phyloP scores from a whole-genome alignment of 1,284 basidiomycete genomes.

The Ceratorhiza oryzae-sativae region DNA sequence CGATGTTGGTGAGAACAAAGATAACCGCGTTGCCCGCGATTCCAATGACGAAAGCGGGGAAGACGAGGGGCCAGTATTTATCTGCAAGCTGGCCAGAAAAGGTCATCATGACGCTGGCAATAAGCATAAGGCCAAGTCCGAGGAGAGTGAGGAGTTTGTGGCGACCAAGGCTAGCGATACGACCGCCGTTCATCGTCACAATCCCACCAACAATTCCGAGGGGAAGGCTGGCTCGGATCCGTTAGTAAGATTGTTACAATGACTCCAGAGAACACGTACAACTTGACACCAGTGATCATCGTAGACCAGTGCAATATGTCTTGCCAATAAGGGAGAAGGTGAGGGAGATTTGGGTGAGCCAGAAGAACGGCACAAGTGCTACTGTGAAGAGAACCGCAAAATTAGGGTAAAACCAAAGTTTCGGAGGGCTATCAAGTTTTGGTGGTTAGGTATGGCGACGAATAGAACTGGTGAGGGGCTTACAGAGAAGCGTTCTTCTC shows the following conservation, averaged over 20 bases:
- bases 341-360: slow-evolving; percentile 45
- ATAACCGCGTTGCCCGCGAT: slow-evolving; percentile 11
- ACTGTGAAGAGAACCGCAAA: slow-evolving; percentile 52
- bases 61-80: slow-evolving; percentile 57
- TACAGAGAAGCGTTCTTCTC: slow-evolving; percentile 53
- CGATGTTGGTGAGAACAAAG: slow-evolving; percentile 31
- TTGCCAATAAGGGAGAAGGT: slow-evolving; percentile 19
- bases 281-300: slow-evolving; percentile 35
- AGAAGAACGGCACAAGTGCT: slow-evolving; percentile 53
- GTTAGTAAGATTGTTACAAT: not conserved
- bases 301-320: slow-evolving; percentile 19
- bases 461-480: slow-evolving; percentile 37
- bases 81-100: slow-evolving; percentile 51
- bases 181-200: slow-evolving; percentile 52
- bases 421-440: slow-evolving; percentile 49
- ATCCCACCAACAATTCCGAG: slow-evolving; percentile 44
- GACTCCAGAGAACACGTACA: not conserved
- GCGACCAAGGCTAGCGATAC: slow-evolving; percentile 52
- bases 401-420: slow-evolving; percentile 53
- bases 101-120: slow-evolving; percentile 55
- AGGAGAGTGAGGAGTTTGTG: slow-evolving; percentile 57
- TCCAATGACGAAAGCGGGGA: slow-evolving; percentile 55
- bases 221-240: not conserved
- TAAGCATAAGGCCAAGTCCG: slow-evolving; percentile 52
- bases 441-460: not conserved